Evolutionary conservation across 179 eudicot species (phyloP).

Genomic region (Carnegiea gigantea): DNA sequence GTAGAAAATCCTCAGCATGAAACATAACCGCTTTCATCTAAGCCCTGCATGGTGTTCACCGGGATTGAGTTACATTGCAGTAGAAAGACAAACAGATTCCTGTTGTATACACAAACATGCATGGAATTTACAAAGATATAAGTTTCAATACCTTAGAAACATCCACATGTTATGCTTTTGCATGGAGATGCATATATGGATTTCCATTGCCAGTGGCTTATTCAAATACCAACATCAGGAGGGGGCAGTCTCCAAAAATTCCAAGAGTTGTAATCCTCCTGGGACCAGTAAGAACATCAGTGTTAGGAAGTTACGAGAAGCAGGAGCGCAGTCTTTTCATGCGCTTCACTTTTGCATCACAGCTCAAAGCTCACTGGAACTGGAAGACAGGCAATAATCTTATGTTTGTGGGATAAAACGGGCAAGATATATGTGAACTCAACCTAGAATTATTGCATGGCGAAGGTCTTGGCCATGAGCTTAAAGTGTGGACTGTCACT

Average conservation of each 20-base stretch:
- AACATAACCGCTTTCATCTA: background rate
- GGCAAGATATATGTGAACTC: no score
- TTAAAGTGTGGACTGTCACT: background rate
- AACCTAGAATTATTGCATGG: no score
- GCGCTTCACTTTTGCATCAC: background rate
- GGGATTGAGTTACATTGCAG: background rate
- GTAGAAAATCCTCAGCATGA: background rate
- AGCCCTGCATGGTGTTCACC: background rate
- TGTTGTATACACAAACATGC: background rate
- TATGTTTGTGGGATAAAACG: no score
- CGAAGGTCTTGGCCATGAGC: no score
- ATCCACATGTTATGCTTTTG: background rate
- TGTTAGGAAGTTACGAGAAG: background rate
- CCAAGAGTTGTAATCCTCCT: slow-evolving; percentile 94
- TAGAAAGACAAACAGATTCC: background rate
- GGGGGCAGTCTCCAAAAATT: slow-evolving; percentile 90
- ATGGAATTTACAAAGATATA: background rate
- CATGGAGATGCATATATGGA: slow-evolving; percentile 10
- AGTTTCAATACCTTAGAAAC: slow-evolving; percentile 13
- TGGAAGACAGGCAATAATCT: no score
- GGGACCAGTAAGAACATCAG: slow-evolving; percentile 26
- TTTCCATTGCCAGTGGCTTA: background rate
- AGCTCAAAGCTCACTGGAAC: background rate
- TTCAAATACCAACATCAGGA: slow-evolving; percentile 37
- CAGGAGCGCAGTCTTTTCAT: background rate